Evolutionary conservation across 2,329 filamentous ascomycete genomes (phyloP).

Genomic region (Paracorniculantispora psalliotae): DNA sequence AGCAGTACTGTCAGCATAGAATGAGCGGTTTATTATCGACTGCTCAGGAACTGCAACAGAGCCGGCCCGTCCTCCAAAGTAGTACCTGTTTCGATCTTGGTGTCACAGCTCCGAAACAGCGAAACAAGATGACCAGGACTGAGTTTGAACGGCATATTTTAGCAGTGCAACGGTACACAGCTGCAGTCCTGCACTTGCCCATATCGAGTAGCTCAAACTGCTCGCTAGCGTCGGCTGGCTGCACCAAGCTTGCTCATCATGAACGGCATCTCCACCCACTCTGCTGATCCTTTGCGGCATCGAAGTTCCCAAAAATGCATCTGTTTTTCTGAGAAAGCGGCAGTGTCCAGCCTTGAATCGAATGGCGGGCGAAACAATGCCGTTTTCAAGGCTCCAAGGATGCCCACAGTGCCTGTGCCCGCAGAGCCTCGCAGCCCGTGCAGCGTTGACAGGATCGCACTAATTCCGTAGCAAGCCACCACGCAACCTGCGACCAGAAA

Average conservation of each 20-base stretch:
- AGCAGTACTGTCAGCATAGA: not conserved
- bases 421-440: not conserved
- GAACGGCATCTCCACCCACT: slow-evolving; percentile 1
- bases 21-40: not conserved
- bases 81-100: not conserved
- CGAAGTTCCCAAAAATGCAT: not conserved
- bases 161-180: not conserved
- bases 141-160: not conserved
- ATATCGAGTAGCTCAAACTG: slow-evolving; percentile 1
- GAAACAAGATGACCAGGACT: not conserved
- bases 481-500: not conserved
- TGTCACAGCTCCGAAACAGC: not conserved
- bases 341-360: not conserved
- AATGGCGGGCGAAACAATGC: too few relatives aligned
- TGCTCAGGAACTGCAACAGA: not conserved
- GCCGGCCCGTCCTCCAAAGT: not conserved
- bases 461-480: too few relatives aligned
- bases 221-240: not conserved
- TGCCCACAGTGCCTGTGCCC: too few relatives aligned
- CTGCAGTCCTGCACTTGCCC: not conserved
- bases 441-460: not conserved
- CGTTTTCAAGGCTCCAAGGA: too few relatives aligned
- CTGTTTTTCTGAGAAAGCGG: not conserved
- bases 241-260: not conserved
- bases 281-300: not conserved